A percentile compares a stretch with the other conserved stretches of the same genome.
These are phyloP conservation scores for Neonectria coccinea DNA, from an alignment of 2,329 filamentous ascomycete species.

Conservation along the genomic window DNA sequence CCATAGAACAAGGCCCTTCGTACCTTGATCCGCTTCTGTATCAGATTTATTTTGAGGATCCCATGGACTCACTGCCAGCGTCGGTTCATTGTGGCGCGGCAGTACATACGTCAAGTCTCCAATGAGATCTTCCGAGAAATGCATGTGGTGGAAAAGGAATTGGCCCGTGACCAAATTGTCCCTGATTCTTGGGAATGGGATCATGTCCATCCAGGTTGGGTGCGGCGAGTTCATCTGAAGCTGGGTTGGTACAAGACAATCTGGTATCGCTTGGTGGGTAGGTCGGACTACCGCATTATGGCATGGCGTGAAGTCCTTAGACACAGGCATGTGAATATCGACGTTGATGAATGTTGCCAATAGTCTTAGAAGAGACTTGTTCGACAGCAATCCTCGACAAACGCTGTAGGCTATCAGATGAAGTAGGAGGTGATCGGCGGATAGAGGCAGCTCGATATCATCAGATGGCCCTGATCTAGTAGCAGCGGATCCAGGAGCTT, in stretches of 20 bases:
- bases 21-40: neutral
- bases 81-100: neutral
- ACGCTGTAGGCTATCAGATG: constrained; percentile 33
- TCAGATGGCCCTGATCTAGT: accelerated
- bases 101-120: constrained; percentile 11
- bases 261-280: constrained; percentile 9
- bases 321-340: neutral
- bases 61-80: neutral
- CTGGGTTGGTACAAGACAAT: constrained; percentile 29
- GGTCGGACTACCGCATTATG: constrained; percentile 11
- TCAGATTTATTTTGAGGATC: neutral
- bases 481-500: neutral
- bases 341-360: constrained; percentile 10
- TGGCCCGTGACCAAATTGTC: constrained; percentile 32
- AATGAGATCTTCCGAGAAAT: constrained; percentile 24
- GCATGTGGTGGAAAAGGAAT: constrained; percentile 21
- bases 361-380: constrained; percentile 21
- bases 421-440: constrained; percentile 26
- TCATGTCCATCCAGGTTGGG: constrained; percentile 28
- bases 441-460: neutral
- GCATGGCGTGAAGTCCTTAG: neutral
- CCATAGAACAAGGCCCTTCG: constrained; percentile 28
- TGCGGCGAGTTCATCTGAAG: constrained; percentile 36
- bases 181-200: constrained; percentile 31
- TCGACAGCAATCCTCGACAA: constrained; percentile 25